phyloP scores from a whole-genome alignment of 2,329 filamentous ascomycete species.

The Chalaropsis ovoidea region DNA sequence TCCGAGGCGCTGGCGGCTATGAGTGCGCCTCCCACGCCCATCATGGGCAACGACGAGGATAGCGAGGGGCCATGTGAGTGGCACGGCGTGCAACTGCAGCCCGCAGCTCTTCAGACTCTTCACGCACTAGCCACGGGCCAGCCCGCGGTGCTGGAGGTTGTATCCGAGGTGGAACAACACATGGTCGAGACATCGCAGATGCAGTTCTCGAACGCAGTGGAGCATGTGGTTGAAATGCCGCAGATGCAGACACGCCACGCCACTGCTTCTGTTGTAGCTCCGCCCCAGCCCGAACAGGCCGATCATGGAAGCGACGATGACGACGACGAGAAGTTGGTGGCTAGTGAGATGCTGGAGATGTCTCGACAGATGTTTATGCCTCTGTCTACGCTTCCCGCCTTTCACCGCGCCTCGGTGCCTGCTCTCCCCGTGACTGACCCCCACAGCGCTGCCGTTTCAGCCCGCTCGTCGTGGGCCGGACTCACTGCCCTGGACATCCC shows the following conservation, averaged over 20 bases:
- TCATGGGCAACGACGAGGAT: conserved; percentile 49
- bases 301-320: conserved; percentile 12
- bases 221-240: conserved; percentile 38
- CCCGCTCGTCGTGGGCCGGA: conserved; percentile 53
- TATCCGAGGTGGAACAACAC: conserved; percentile 50
- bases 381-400: conserved; percentile 34
- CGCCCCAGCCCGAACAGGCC: neutral
- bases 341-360: conserved; percentile 20
- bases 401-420: conserved; percentile 45
- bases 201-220: neutral
- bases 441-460: conserved; percentile 29
- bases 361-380: conserved; percentile 26
- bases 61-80: conserved; percentile 49
- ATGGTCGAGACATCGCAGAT: conserved; percentile 28
- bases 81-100: conserved; percentile 64
- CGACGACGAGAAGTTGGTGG: conserved; percentile 20
- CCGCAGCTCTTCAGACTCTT: conserved; percentile 63
- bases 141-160: conserved; percentile 32
- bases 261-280: conserved; percentile 20
- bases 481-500: conserved; percentile 79
- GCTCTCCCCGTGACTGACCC: conserved; percentile 29
- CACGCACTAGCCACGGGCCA: conserved; percentile 56
- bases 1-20: conserved; percentile 78
- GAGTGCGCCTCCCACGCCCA: conserved; percentile 76
- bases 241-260: conserved; percentile 1